Evolutionary conservation across 108 stramenopile genomes (phyloP).

Genomic region (Nitzschia putrida): DNA sequence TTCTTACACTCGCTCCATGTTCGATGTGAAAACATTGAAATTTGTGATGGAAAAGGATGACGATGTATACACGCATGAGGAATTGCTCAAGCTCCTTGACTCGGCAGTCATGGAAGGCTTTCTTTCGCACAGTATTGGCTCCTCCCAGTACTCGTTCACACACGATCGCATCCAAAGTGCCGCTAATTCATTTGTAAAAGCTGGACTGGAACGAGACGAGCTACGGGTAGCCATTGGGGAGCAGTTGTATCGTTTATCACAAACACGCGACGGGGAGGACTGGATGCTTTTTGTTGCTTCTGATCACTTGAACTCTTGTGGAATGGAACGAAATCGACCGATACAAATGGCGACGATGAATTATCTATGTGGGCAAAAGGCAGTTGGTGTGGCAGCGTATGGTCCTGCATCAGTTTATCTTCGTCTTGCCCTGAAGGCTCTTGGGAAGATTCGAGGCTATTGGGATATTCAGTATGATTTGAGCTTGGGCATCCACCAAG

Average conservation of each 20-base stretch:
- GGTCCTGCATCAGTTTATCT: conserved; percentile 36
- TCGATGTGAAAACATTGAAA: conserved; percentile 40
- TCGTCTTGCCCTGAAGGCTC: conserved; percentile 17
- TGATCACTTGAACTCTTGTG: conserved; percentile 32
- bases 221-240: conserved; percentile 49
- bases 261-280: conserved; percentile 7
- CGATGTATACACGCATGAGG: conserved; percentile 20
- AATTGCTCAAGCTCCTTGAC: conserved; percentile 30
- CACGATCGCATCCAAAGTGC: conserved; percentile 62
- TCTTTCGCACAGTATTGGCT: conserved; percentile 23
- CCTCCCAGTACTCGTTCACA: conserved; percentile 39
- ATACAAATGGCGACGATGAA: conserved; percentile 28
- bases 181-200: conserved; percentile 46
- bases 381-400: conserved; percentile 21
- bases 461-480: conserved; percentile 49
- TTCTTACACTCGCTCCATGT: conserved; percentile 46
- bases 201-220: conserved; percentile 26
- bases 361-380: conserved; percentile 32
- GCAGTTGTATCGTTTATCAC: conserved; percentile 32
- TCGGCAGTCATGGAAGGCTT: conserved; percentile 31
- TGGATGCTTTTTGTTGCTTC: conserved; percentile 44
- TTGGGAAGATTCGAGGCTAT: conserved; percentile 13
- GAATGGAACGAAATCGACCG: neutral
- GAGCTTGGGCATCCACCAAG: conserved; percentile 22
- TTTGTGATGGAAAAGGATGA: conserved; percentile 22